A percentile compares a stretch with the other conserved stretches of the same genome.
Evolutionary conservation across 1,284 basidiomycete species (phyloP).

Genomic region (Trametes pubescens): DNA sequence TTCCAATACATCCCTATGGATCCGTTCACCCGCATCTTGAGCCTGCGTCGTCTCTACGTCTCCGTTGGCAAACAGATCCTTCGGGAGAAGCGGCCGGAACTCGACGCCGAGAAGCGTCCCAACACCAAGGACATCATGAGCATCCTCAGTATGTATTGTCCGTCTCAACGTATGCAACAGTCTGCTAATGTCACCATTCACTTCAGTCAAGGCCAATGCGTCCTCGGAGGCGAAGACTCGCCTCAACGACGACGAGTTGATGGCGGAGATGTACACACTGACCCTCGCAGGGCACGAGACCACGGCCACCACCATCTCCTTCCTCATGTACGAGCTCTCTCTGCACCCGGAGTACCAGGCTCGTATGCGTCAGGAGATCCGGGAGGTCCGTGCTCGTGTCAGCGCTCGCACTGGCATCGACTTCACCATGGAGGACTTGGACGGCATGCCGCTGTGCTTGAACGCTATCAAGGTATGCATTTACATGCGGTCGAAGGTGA

Average conservation of each 20-base stretch:
- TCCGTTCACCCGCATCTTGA: conserved; percentile 43
- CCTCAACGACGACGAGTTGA: conserved; percentile 55
- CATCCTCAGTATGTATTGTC: conserved; percentile 45
- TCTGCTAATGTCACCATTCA: background rate
- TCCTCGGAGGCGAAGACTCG: conserved; percentile 51
- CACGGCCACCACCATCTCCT: conserved; percentile 36
- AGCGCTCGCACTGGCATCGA: conserved; percentile 37
- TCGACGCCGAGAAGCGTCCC: conserved; percentile 22
- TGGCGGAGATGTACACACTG: conserved; percentile 59
- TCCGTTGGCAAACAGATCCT: conserved; percentile 42
- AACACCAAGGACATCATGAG: conserved; percentile 49
- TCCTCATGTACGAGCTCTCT: conserved; percentile 43
- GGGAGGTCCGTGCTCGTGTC: conserved; percentile 30
- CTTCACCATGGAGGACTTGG: conserved; percentile 42
- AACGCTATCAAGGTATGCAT: conserved; percentile 29
- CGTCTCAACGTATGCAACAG: background rate
- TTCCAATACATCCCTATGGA: conserved; percentile 45
- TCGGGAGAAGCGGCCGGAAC: conserved; percentile 46
- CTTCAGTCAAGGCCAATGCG: conserved; percentile 59
- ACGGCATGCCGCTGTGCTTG: conserved; percentile 36
- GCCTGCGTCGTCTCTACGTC: conserved; percentile 26
- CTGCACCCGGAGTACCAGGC: conserved; percentile 41
- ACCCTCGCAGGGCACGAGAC: conserved; percentile 40
- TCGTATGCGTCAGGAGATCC: conserved; percentile 41
- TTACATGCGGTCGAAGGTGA: background rate